Conservation (phyloP, 768 basidiomycete genomes). For the Suillus lakei region DNA sequence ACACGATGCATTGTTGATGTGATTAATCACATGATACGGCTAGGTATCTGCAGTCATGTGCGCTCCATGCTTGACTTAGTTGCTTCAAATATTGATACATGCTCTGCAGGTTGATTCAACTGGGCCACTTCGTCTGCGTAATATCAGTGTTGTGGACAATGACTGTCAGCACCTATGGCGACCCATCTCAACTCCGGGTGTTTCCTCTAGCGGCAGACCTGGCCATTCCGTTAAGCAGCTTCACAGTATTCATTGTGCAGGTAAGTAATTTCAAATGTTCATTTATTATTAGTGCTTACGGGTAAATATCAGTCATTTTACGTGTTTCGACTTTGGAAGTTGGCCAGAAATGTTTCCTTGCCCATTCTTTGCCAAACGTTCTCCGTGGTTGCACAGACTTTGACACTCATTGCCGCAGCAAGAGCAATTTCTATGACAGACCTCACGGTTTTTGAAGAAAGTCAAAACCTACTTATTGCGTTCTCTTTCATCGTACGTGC, state of each 20-base stretch:
- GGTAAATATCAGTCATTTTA: conserved; percentile 1
- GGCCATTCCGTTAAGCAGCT: neutral
- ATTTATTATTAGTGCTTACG: no score
- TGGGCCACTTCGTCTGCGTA: neutral
- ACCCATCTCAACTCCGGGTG: neutral
- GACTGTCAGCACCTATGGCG: conserved; percentile 2
- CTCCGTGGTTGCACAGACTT: neutral
- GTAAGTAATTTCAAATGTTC: neutral
- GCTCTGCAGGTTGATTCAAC: neutral
- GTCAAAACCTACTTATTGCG: neutral
- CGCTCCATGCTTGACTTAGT: neutral
- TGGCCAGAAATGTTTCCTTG: neutral
- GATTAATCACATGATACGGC: neutral
- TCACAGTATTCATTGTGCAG: conserved; percentile 1
- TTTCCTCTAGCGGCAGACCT: conserved; percentile 1
- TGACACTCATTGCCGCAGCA: neutral
- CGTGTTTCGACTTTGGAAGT: conserved; percentile 5
- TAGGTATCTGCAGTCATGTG: conserved; percentile 10
- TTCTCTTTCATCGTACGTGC: neutral
- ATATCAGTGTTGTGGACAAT: conserved; percentile 6
- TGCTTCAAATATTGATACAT: neutral
- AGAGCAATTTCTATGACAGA: neutral
- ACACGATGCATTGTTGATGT: neutral
- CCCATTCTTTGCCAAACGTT: neutral
- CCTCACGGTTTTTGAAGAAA: neutral